Percentiles rank a stretch among this genome's conserved stretches.
Evolutionary conservation across 176 grass and related monocot genomes (phyloP).

Genomic region (Oryza longistaminata): DNA sequence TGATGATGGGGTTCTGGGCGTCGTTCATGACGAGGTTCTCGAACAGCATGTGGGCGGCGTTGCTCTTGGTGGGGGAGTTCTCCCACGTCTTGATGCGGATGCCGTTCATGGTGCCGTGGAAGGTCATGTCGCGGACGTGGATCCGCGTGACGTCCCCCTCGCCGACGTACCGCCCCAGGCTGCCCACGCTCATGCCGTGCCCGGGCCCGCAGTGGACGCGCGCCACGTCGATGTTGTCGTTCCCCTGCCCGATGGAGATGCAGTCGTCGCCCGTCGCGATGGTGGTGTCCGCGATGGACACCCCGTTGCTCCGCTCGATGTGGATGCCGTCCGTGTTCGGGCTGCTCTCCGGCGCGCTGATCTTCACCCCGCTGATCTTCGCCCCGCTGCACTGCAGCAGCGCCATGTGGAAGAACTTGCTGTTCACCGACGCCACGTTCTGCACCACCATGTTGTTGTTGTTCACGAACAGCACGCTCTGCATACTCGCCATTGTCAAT

Average conservation of each 20-base stretch:
- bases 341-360: slow-evolving; percentile 46
- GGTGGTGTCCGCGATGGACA: slow-evolving; percentile 32
- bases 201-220: slow-evolving; percentile 63
- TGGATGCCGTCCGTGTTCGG: slow-evolving; percentile 83
- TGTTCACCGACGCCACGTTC: slow-evolving; percentile 60
- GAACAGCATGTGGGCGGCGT: slow-evolving; percentile 49
- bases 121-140: slow-evolving; percentile 44
- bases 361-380: slow-evolving; percentile 31
- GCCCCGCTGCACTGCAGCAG: slow-evolving; percentile 38
- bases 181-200: slow-evolving; percentile 73
- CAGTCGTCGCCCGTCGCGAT: slow-evolving; percentile 68
- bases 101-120: slow-evolving; percentile 54
- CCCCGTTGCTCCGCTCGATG: slow-evolving; percentile 49
- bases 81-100: slow-evolving; percentile 82
- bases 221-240: slow-evolving; percentile 32
- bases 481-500: neutral
- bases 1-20: slow-evolving; percentile 65
- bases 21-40: slow-evolving; percentile 59
- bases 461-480: slow-evolving; percentile 52
- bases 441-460: slow-evolving; percentile 54
- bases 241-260: slow-evolving; percentile 70
- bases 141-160: slow-evolving; percentile 55
- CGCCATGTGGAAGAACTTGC: slow-evolving; percentile 86
- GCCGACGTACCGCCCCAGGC: slow-evolving; percentile 49
- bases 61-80: slow-evolving; percentile 51